Conservation (phyloP, 2,329 filamentous ascomycete genomes). For the Alternaria panax region DNA sequence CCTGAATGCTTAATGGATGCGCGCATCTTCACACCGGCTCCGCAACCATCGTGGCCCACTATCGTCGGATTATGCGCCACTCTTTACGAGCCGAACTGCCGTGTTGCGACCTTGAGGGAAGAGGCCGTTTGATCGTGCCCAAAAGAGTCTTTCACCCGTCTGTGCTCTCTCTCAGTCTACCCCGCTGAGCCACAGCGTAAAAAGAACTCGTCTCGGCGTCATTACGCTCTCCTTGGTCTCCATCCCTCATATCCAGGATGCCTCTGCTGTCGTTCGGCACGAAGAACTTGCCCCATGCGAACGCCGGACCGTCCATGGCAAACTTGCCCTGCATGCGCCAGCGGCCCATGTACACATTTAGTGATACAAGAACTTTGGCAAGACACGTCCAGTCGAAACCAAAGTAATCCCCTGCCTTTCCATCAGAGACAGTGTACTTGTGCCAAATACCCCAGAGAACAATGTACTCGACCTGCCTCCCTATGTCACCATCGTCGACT, state of each 20-base stretch:
- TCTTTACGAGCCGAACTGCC: slow-evolving; percentile 13
- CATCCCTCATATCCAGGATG: slow-evolving; percentile 4
- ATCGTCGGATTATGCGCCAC: slow-evolving; percentile 5
- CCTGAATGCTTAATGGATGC: neutral
- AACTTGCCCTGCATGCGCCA: slow-evolving; percentile 37
- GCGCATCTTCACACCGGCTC: neutral
- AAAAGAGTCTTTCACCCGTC: slow-evolving; percentile 1
- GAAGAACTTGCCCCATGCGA: slow-evolving; percentile 34
- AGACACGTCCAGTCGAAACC: slow-evolving; percentile 29
- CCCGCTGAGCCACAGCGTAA: neutral
- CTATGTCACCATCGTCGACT: slow-evolving; percentile 13
- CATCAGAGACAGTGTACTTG: slow-evolving; percentile 15
- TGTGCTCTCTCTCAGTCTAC: neutral
- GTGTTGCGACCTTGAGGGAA: slow-evolving; percentile 5
- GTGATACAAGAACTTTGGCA: slow-evolving; percentile 33
- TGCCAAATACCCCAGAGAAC: slow-evolving; percentile 31
- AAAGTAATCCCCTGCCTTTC: slow-evolving; percentile 28
- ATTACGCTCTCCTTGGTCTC: neutral
- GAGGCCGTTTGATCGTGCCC: slow-evolving; percentile 7
- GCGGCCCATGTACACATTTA: slow-evolving; percentile 42
- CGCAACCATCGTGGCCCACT: slow-evolving; percentile 5
- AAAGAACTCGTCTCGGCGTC: neutral
- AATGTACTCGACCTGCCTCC: slow-evolving; percentile 17
- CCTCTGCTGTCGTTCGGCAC: slow-evolving; percentile 13
- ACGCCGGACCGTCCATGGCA: slow-evolving; percentile 30